These are phyloP conservation scores for Acanthamoeba rhysodes DNA, from an alignment of 208 protist genomes.

Conservation along the genomic window DNA sequence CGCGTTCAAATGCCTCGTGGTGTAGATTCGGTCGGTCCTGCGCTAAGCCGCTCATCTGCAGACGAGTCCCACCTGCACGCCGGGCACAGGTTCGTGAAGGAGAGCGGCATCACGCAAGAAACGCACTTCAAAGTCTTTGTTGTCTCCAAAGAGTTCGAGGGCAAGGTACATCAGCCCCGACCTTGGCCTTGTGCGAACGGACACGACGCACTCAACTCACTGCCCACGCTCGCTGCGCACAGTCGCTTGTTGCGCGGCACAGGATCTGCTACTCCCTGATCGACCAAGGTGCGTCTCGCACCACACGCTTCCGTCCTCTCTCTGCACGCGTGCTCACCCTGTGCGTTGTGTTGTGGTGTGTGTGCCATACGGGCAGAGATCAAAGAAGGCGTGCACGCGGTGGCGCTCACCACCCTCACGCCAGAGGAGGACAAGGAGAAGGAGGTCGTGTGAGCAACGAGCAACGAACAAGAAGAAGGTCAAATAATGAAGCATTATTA, in stretches of 20 bases:
- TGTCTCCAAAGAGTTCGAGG: conserved; percentile 19
- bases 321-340: neutral
- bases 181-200: neutral
- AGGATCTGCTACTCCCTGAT: conserved; percentile 37
- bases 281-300: neutral
- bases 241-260: conserved; percentile 30
- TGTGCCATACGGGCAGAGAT: too few relatives aligned
- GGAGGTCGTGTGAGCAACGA: neutral
- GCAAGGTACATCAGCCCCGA: neutral
- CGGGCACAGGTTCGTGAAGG: conserved; percentile 3
- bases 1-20: neutral
- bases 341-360: neutral
- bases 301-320: neutral
- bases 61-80: conserved; percentile 54
- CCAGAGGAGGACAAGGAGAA: conserved; percentile 47
- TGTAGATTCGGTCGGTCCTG: neutral
- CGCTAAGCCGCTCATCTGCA: neutral
- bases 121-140: conserved; percentile 1
- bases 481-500: neutral
- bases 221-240: neutral
- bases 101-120: neutral
- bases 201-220: neutral
- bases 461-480: too few relatives aligned
- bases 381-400: conserved; percentile 40
- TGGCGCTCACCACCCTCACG: conserved; percentile 14